Evolutionary conservation across 331 rosid genomes (phyloP).

Genomic region (Malus hybrid): DNA sequence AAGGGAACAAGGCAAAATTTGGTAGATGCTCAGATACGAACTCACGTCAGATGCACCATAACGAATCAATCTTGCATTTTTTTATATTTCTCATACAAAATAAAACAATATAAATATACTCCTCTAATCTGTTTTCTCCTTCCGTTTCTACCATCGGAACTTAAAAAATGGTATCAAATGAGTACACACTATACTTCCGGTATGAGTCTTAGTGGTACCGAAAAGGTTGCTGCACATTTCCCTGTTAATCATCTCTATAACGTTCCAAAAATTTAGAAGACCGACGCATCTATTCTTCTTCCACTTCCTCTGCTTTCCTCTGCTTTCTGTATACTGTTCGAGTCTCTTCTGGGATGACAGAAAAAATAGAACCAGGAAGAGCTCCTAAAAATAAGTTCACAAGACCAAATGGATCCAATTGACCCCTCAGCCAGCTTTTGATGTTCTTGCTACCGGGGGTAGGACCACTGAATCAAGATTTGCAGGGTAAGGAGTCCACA

Average conservation of each 20-base stretch:
- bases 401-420: not conserved
- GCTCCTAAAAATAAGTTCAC: not conserved
- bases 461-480: constrained; percentile 63
- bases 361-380: not conserved
- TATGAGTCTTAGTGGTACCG: not conserved
- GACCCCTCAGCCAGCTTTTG: constrained; percentile 86
- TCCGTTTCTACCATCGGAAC: not conserved
- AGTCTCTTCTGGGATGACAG: constrained; percentile 2
- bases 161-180: not conserved
- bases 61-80: not conserved
- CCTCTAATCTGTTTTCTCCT: not conserved
- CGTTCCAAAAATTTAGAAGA: not conserved
- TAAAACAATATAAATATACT: too few species aligned
- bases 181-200: not conserved
- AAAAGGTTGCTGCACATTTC: not conserved
- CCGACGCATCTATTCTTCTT: not conserved
- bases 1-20: not conserved
- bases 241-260: not conserved
- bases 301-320: not conserved
- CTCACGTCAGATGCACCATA: not conserved
- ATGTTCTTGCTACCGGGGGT: constrained; percentile 70
- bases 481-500: constrained; percentile 89
- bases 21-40: not conserved
- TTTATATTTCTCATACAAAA: not conserved
- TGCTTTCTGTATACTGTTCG: not conserved